A percentile compares a stretch with the other conserved stretches of the same genome.
Conservation (phyloP, 106 monocot genomes). For the Platanthera zijinensis region DNA sequence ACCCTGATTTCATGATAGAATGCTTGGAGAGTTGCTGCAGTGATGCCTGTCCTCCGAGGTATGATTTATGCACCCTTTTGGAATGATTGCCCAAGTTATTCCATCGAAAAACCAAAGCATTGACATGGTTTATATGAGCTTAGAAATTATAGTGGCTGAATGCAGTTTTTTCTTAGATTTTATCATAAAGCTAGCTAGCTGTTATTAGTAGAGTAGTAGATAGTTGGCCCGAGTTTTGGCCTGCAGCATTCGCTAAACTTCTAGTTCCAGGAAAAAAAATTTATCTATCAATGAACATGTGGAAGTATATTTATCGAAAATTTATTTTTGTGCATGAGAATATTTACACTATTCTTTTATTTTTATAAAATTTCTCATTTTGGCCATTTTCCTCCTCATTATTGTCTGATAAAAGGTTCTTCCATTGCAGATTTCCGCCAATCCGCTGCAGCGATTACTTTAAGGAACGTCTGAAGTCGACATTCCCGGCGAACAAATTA, state of each 20-base stretch:
- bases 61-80: background rate
- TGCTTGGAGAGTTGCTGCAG: constrained; percentile 79
- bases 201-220: too few species aligned
- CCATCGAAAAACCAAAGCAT: background rate
- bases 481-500: constrained; percentile 12
- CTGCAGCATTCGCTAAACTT: too few species aligned
- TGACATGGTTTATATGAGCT: too few species aligned
- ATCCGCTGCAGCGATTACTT: constrained; percentile 61
- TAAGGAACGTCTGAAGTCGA: constrained; percentile 30
- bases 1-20: constrained; percentile 56
- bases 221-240: too few species aligned
- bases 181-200: too few species aligned
- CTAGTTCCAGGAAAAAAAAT: too few species aligned
- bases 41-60: constrained; percentile 61
- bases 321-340: background rate
- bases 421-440: constrained; percentile 50
- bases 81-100: background rate
- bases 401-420: background rate
- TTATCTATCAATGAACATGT: too few species aligned
- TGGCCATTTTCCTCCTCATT: background rate
- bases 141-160: too few species aligned
- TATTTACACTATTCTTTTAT: background rate
- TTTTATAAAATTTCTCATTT: background rate
- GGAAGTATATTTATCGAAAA: background rate
- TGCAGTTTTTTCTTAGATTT: too few species aligned